These are phyloP conservation scores for Albugo candida DNA, from an alignment of 352 stramenopile genomes.

Conservation along the genomic window DNA sequence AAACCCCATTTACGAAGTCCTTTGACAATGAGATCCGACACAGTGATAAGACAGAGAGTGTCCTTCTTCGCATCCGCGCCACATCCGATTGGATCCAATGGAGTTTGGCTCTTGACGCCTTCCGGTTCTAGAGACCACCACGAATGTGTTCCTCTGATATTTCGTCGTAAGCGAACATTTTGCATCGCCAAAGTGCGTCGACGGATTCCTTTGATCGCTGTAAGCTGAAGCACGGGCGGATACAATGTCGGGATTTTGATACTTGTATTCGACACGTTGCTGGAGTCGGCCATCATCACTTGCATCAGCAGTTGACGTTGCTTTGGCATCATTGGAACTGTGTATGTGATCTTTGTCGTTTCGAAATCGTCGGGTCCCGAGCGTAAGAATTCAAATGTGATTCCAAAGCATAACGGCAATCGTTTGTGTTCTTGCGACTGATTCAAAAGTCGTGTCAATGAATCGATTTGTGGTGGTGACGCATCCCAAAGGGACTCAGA, in stretches of 20 bases:
- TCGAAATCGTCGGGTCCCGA: constrained; percentile 38
- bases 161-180: constrained; percentile 35
- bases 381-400: constrained; percentile 29
- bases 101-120: background rate
- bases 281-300: constrained; percentile 35
- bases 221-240: constrained; percentile 51
- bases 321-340: constrained; percentile 19
- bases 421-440: constrained; percentile 17
- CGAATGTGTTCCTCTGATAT: constrained; percentile 22
- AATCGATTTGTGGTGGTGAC: constrained; percentile 48
- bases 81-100: background rate
- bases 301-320: constrained; percentile 44
- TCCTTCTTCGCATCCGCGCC: constrained; percentile 2
- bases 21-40: constrained; percentile 75
- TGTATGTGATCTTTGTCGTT: constrained; percentile 31
- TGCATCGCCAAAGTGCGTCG: constrained; percentile 29
- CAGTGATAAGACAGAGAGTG: constrained; percentile 48
- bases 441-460: constrained; percentile 47
- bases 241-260: constrained; percentile 35
- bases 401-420: constrained; percentile 53
- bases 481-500: constrained; percentile 50
- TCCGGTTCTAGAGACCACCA: constrained; percentile 48
- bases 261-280: constrained; percentile 11
- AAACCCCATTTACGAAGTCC: constrained; percentile 59
- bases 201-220: constrained; percentile 33